Base-by-base conservation (phyloP, 352 stramenopile species). In the Pythium insidiosum region DNA sequence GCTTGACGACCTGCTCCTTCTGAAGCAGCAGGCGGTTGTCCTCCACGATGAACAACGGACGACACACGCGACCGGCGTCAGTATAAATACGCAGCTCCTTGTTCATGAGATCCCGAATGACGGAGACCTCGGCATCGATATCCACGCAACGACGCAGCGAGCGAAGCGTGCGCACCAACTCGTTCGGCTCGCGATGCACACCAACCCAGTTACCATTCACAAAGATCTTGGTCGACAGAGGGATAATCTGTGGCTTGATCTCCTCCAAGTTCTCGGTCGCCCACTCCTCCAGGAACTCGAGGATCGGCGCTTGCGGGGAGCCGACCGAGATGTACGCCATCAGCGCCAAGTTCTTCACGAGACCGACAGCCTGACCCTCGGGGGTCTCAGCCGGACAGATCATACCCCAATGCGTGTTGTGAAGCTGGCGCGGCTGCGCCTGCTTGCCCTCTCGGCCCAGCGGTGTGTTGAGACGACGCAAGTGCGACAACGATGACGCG, bases 351-450 rank as follows among this genome's bases (percentile, higher is more conserved):
- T 99, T 99, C 77, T 98, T 98, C 30, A 98, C 93, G 13, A 98
- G 79, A 47, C 94, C 93, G 41, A 96, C 83, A 39, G 94, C 92
- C 53, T 98, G 89, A 25, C 94, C 95, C 64, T 98, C 95, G 4
- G 95, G 95, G 5, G 95, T 98, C 61, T 98, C 93, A 25, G 90
- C 92, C 0, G 80, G 83, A 80, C 97, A 99, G 29, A 99, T 97
- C 94, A 99, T 99, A 33, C 97, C 97, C 96, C 96, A 99, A 69
- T 99, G 97, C 44, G 96, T 99, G 67, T 99, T 99, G 76, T 99
- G 97, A 22, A 99, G 72, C 71, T 99, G 95, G 60, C 97, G 94
- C 43, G 97, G 97, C 67, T 99, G 98, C 13, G 97, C 95, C 42
- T 98, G 94, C 63, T 99, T 99, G 56, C 97, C 96, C 64, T 98